Base-by-base conservation (phyloP, 2,329 filamentous ascomycete species). In the Penicillium concentricum region DNA sequence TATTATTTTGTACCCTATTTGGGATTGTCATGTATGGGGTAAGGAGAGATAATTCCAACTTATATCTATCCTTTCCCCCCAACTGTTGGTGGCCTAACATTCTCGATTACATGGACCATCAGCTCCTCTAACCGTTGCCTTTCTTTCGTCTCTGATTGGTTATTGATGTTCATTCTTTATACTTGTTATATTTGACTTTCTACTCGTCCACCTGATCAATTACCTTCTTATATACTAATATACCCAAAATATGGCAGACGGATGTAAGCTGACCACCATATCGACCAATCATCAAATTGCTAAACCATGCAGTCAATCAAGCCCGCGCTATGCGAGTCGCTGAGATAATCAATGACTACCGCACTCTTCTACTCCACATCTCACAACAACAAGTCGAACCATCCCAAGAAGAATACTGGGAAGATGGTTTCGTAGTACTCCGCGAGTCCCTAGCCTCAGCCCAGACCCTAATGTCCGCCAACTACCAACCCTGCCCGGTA, bases 311-410 rank as follows among this genome's bases (percentile, higher is more conserved):
- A 87, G 85, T 86, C 64, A 87, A 87, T 68, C 80, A 86, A 69
- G 83, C 83, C 57, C 82, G 85, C 67, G 84, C 85, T 48, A 77
- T 87, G 70, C 81, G 85, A 63, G 75, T 87, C 62, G 78, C 83
- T 45, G 85, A 87, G 71, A 80, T 87, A 68, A 84, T 87, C 76
- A 81, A 81, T 61, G 85, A 87, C 73, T 87, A 84, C 68, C 82
- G 84, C 51, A 84, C 82, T 54, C 73, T 87, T 4, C 82, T 86
- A 61, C 72, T 81, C 60, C 83, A 85, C 67, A 83, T 87, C 55
- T 77, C 79, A 30, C 78, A 83, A 58, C 78, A 84, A 57, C 78
- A 80, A 57, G 76, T 79, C 28, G 76, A 77, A 20, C 77, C 80
- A 30, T 76, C 80, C 5, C 74, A 80, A 39, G 81, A 84, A 51